Percentiles rank a stretch among this genome's conserved stretches.
These are phyloP conservation scores for Xerocomellus dryophilus DNA, from an alignment of 768 basidiomycete genomes.

Conservation along the genomic window DNA sequence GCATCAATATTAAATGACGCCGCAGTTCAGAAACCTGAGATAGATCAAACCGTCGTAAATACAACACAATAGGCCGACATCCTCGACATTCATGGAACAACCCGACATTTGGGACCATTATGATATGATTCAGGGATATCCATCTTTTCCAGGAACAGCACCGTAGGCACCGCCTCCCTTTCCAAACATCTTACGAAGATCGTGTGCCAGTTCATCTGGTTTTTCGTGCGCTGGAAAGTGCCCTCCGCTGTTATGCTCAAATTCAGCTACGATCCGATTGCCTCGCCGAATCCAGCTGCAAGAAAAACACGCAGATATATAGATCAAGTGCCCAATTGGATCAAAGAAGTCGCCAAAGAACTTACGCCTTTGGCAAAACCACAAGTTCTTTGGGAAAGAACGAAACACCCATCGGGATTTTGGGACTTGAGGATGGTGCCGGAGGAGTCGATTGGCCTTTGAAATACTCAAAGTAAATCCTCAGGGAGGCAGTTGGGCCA, in stretches of 20 bases:
- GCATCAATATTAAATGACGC: too few species aligned
- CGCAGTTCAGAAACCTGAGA: too few species aligned
- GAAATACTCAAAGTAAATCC: constrained; percentile 55
- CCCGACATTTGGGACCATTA: too few species aligned
- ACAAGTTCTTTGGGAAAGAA: constrained; percentile 50
- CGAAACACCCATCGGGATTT: constrained; percentile 48
- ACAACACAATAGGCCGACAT: neutral
- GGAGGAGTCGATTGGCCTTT: neutral
- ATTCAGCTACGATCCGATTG: constrained; percentile 45
- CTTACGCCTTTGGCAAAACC: constrained; percentile 39
- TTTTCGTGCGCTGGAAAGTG: constrained; percentile 58
- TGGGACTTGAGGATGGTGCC: neutral
- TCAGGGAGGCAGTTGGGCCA: constrained; percentile 53
- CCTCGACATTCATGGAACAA: neutral
- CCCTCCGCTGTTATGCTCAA: constrained; percentile 49
- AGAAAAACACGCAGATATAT: neutral
- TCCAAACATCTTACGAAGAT: constrained; percentile 57
- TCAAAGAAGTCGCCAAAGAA: neutral
- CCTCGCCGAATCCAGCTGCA: constrained; percentile 42
- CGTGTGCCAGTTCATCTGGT: constrained; percentile 46
- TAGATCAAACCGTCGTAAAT: neutral
- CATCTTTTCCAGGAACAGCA: constrained; percentile 43
- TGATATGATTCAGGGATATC: constrained; percentile 34
- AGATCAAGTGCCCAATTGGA: neutral
- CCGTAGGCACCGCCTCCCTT: constrained; percentile 48